A percentile compares a stretch with the other conserved stretches of the same genome.
Conservation (phyloP, 2,329 filamentous ascomycete genomes). For the Fusarium tanahbumbuense region DNA sequence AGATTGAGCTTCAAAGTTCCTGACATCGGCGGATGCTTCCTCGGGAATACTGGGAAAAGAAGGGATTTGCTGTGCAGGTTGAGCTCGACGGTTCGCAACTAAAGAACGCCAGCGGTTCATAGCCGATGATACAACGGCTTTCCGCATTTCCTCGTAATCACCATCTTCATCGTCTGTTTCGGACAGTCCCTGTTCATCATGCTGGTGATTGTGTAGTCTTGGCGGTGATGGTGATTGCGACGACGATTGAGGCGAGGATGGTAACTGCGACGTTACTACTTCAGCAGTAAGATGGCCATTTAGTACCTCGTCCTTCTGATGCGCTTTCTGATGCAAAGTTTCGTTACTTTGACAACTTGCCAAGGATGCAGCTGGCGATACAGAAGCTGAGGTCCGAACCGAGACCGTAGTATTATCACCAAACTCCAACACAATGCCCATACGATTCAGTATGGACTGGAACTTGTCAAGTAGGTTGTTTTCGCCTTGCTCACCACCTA, state of each 20-base stretch:
- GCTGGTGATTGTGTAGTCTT: constrained; percentile 3
- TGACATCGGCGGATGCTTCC: constrained; percentile 27
- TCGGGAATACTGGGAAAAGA: constrained; percentile 28
- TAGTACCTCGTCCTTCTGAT: constrained; percentile 6
- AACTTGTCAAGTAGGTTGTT: constrained; percentile 76
- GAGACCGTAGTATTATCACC: constrained; percentile 52
- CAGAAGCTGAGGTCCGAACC: constrained; percentile 37
- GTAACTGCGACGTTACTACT: constrained; percentile 4
- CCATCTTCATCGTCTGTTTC: constrained; percentile 32
- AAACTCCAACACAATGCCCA: constrained; percentile 79
- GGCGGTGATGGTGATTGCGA: constrained; percentile 6
- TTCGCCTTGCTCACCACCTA: constrained; percentile 73
- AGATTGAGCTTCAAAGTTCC: constrained; percentile 24
- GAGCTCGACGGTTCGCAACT: constrained; percentile 29
- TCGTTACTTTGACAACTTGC: constrained; percentile 36
- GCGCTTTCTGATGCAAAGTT: background rate
- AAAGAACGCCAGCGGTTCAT: constrained; percentile 44
- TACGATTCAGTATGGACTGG: constrained; percentile 71
- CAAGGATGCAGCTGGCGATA: constrained; percentile 40
- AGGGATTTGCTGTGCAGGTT: constrained; percentile 19
- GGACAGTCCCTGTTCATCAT: constrained; percentile 11
- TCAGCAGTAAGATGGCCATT: constrained; percentile 18
- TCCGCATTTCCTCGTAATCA: constrained; percentile 30
- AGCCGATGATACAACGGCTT: constrained; percentile 38
- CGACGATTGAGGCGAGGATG: constrained; percentile 7